Evolutionary conservation across 129 eudicot species (phyloP), one percentile per base, ranked within the genome.

Genomic region (Chrysanthemum seticuspe): DNA sequence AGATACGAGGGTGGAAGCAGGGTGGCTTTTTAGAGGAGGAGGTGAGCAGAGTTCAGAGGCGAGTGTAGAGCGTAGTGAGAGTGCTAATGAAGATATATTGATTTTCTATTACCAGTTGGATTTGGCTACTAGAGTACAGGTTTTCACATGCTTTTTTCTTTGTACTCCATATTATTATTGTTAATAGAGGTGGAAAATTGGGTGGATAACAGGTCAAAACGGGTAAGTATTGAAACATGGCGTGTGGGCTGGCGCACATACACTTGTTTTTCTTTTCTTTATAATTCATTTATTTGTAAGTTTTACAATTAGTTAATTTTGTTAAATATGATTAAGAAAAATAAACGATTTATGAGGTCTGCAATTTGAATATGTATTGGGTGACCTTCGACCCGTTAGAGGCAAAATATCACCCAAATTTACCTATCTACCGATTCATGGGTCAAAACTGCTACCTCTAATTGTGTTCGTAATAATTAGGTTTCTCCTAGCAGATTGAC

Each of bases 41-140:
- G 83, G 77, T 65, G 85, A 90, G n/a, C 84, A 88, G 65, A 76
- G 84, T 10, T 88, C 81, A 40, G 97, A 86, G 54, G 92, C 98
- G 10, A 83, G 88, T 65, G 72, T 78, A 66, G 98, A 94, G 79
- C 96, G 80, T 18, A 94, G 98, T 83, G 97, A 90, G 19, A 85
- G 83, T 18, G 91, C 89, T 13, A 90, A 90, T 73, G 97, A 87
- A 74, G 97, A 94, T 81, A 84, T 94, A 61, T 51, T 94, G 73
- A 80, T 94, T 68, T 90, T 94, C 85, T 90, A 87, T 85, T 90
- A 90, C 76, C 96, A 94, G 87, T 83, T 94, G 78, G 98, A 94
- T 69, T 84, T 94, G 85, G 92, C 89, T 19, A 94, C 96, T 52
- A 82, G 95, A 62, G 97, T 88, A 10, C 98, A 93, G 95, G 98